Percentiles rank a stretch among this genome's conserved stretches.
Evolutionary conservation across 495 filamentous ascomycete genomes (phyloP).

Genomic region (Penicillium malachiteum): DNA sequence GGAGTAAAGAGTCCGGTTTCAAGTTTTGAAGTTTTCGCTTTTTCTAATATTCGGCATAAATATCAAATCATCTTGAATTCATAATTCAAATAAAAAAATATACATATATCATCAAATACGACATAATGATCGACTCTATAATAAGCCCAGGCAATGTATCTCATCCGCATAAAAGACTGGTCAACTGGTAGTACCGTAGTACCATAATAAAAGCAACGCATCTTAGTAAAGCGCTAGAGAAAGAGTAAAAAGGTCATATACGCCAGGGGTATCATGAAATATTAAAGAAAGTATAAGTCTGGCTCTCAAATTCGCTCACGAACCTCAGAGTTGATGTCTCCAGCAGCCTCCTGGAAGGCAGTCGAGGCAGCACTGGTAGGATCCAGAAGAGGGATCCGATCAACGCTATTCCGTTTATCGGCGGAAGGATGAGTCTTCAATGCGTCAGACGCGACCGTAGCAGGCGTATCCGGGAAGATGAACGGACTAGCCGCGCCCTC

Average conservation of each 20-base stretch:
- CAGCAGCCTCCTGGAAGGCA: slow-evolving; percentile 17
- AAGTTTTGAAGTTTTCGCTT: no score
- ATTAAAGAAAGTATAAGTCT: slow-evolving; percentile 6
- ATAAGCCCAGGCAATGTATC: no score
- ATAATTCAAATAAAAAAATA: no score
- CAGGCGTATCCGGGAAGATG: slow-evolving; percentile 23
- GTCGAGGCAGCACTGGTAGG: slow-evolving; percentile 24
- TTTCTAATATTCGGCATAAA: no score
- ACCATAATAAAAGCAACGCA: background rate
- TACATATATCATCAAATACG: no score
- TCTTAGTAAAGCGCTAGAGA: background rate
- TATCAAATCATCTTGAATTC: no score
- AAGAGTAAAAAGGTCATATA: slow-evolving; percentile 2
- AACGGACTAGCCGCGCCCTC: slow-evolving; percentile 36
- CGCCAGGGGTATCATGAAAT: slow-evolving; percentile 20
- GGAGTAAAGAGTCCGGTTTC: no score
- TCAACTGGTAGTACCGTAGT: no score
- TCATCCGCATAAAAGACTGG: no score
- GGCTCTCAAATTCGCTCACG: slow-evolving; percentile 26
- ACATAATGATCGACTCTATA: no score
- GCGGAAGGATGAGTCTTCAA: slow-evolving; percentile 6
- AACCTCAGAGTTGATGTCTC: slow-evolving; percentile 10
- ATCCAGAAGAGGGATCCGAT: slow-evolving; percentile 45
- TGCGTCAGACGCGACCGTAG: slow-evolving; percentile 16
- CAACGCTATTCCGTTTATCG: slow-evolving; percentile 37